Percentiles rank a stretch among this genome's conserved stretches.
These are phyloP conservation scores for Naganishia liquefaciens DNA, from an alignment of 1,284 basidiomycete genomes.

Conservation along the genomic window DNA sequence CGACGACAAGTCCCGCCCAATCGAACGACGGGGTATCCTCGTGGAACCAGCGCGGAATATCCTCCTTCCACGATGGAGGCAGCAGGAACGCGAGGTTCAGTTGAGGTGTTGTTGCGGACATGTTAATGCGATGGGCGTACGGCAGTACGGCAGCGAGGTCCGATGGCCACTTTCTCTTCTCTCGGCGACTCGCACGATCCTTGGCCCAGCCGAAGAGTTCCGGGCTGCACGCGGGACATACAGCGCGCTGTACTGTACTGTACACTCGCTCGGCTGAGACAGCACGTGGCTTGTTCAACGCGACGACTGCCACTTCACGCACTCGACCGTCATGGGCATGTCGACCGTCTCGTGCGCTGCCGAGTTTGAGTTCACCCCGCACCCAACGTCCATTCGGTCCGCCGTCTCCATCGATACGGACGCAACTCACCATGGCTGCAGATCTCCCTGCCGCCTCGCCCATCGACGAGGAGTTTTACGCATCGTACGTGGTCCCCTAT, in stretches of 20 bases:
- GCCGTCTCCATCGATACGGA: not conserved
- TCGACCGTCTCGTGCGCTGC: not conserved
- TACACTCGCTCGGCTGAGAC: conserved; percentile 14
- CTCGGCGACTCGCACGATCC: no score
- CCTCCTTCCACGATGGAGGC: conserved; percentile 84
- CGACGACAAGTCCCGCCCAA: conserved; percentile 96
- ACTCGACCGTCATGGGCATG: not conserved
- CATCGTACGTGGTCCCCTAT: conserved; percentile 57
- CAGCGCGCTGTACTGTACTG: not conserved
- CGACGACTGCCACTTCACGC: conserved; percentile 4
- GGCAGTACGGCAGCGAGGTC: not conserved
- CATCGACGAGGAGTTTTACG: conserved; percentile 80
- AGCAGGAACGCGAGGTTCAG: conserved; percentile 64
- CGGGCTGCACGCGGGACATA: no score
- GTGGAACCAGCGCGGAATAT: conserved; percentile 78
- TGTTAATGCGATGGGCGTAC: not conserved
- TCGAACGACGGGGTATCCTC: conserved; percentile 98
- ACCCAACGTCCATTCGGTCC: conserved; percentile 1
- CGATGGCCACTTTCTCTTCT: no score
- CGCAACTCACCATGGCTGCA: conserved; percentile 21
- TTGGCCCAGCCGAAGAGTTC: no score
- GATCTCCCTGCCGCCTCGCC: conserved; percentile 27
- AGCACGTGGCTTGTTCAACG: conserved; percentile 24
- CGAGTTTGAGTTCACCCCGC: no score
- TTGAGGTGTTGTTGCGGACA: conserved; percentile 13